Conservation (phyloP, 2,329 filamentous ascomycete species). For the Pezicula neosporulosa region DNA sequence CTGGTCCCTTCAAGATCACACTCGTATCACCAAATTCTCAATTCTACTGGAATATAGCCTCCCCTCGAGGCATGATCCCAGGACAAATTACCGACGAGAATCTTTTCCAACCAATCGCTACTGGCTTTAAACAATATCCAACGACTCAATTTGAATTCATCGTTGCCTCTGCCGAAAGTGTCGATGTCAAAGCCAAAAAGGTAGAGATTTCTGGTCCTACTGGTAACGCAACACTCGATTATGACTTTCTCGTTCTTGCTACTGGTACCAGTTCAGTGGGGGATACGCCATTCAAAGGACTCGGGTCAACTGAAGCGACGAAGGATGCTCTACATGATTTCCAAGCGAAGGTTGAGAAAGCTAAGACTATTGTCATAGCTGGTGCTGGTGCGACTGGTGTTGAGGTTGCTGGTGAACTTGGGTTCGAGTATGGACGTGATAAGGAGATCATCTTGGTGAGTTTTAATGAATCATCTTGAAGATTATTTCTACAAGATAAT, state of each 20-base stretch:
- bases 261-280: conserved; percentile 45
- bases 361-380: conserved; percentile 27
- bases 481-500: conserved; percentile 14
- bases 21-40: conserved; percentile 49
- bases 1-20: conserved; percentile 45
- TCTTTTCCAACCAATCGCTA: conserved; percentile 34
- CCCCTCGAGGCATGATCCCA: conserved; percentile 40
- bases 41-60: conserved; percentile 47
- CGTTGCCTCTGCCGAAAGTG: conserved; percentile 40
- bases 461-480: not conserved
- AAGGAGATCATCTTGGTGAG: conserved; percentile 25
- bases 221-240: conserved; percentile 33
- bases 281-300: conserved; percentile 46
- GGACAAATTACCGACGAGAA: conserved; percentile 41
- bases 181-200: conserved; percentile 39
- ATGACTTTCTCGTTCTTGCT: conserved; percentile 51
- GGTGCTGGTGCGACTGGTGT: conserved; percentile 32
- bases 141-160: conserved; percentile 48
- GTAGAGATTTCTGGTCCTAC: conserved; percentile 36
- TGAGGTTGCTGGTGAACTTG: conserved; percentile 30
- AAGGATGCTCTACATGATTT: conserved; percentile 18
- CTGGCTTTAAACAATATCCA: conserved; percentile 46
- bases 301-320: conserved; percentile 35
- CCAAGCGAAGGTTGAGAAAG: conserved; percentile 16
- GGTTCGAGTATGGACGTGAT: conserved; percentile 21